phyloP scores from a whole-genome alignment of 2,329 filamentous ascomycete genomes.

The Pseudogymnoascus sp. region DNA sequence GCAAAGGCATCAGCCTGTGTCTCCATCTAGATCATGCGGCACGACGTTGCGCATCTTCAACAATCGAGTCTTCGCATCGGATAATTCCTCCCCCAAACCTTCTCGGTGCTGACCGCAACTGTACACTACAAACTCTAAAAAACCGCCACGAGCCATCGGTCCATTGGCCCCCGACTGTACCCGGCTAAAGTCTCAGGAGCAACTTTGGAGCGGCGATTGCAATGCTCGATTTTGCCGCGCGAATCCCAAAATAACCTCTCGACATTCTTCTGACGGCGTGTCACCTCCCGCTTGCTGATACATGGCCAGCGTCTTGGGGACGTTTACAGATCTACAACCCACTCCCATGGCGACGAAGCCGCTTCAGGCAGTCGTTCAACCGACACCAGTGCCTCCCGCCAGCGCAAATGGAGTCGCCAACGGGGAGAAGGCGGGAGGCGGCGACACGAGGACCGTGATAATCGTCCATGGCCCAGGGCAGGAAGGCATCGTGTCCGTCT shows the following conservation, averaged over 20 bases:
- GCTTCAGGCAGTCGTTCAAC: slow-evolving; percentile 37
- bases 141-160: not conserved
- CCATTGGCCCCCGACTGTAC: not conserved
- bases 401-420: slow-evolving; percentile 33
- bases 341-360: slow-evolving; percentile 39
- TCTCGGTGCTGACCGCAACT: not conserved
- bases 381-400: slow-evolving; percentile 43
- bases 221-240: slow-evolving; percentile 4
- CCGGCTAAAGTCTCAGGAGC: not conserved
- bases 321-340: not conserved
- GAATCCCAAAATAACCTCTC: slow-evolving; percentile 8
- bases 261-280: slow-evolving; percentile 2
- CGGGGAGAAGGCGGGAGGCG: slow-evolving; percentile 31
- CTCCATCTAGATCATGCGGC: slow-evolving; percentile 3
- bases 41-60: slow-evolving; percentile 8
- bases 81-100: slow-evolving; percentile 2
- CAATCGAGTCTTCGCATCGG: not conserved
- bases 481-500: slow-evolving; percentile 66
- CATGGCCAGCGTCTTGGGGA: slow-evolving; percentile 7
- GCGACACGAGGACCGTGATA: slow-evolving; percentile 54
- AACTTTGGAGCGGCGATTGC: slow-evolving; percentile 2
- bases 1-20: not conserved
- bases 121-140: slow-evolving; percentile 7
- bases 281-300: slow-evolving; percentile 6
- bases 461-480: slow-evolving; percentile 67